Evolutionary conservation across 176 grass and related monocot genomes (phyloP).

Genomic region (Eleusine coracana): DNA sequence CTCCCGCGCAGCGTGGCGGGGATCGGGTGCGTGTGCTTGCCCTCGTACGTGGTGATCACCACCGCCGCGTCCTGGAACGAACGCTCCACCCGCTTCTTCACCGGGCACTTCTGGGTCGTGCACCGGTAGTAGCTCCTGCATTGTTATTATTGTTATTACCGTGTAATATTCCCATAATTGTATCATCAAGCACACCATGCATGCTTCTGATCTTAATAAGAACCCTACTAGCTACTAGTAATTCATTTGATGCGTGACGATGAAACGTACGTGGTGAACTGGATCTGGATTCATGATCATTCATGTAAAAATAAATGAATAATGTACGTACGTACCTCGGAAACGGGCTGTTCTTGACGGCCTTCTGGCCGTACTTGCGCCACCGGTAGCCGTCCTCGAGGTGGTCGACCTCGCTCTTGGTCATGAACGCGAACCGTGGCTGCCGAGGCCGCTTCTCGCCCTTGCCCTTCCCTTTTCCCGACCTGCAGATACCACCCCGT

Average conservation of each 20-base stretch:
- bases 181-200: background rate
- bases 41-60: conserved; percentile 97
- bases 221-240: conserved; percentile 29
- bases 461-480: conserved; percentile 44
- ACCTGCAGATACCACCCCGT: background rate
- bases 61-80: conserved; percentile 72
- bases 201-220: background rate
- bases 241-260: background rate
- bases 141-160: too few species aligned
- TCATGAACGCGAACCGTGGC: conserved; percentile 90
- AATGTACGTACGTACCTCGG: conserved; percentile 54
- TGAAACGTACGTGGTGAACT: background rate
- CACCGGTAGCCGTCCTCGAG: conserved; percentile 94
- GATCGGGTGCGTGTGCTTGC: conserved; percentile 82
- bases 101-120: conserved; percentile 91
- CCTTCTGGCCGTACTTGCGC: conserved; percentile 98
- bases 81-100: conserved; percentile 99
- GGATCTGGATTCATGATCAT: background rate
- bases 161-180: too few species aligned
- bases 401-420: conserved; percentile 92
- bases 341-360: conserved; percentile 95
- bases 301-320: background rate
- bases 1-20: conserved; percentile 71
- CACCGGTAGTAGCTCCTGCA: conserved; percentile 97
- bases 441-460: conserved; percentile 83